A percentile compares a stretch with the other conserved stretches of the same genome.
phyloP scores from a whole-genome alignment of 2,329 filamentous ascomycete species.

The Xylaria arbuscula region DNA sequence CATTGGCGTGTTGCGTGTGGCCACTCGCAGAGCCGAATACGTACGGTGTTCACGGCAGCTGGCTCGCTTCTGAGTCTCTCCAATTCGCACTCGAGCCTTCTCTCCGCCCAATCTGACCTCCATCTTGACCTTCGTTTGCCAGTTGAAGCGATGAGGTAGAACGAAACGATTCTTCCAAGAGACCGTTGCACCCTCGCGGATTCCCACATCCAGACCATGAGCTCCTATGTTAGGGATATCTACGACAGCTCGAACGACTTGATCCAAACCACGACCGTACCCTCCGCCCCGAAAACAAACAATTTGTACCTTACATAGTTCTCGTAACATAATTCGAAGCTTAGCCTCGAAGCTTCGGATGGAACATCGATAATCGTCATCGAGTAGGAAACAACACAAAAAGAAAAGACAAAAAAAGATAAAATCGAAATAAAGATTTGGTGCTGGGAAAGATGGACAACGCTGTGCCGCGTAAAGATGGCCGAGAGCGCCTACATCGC shows the following conservation, averaged over 20 bases:
- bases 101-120: background rate
- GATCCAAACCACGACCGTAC: slow-evolving; percentile 24
- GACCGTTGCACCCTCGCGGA: slow-evolving; percentile 1
- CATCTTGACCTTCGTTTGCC: slow-evolving; percentile 5
- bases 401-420: background rate
- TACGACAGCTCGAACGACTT: slow-evolving; percentile 21
- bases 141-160: slow-evolving; percentile 27
- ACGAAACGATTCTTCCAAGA: background rate
- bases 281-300: slow-evolving; percentile 18
- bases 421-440: background rate
- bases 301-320: slow-evolving; percentile 9
- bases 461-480: slow-evolving; percentile 39
- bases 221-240: slow-evolving; percentile 11
- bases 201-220: slow-evolving; percentile 15
- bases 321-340: slow-evolving; percentile 32
- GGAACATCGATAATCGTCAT: slow-evolving; percentile 27
- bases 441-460: slow-evolving; percentile 43
- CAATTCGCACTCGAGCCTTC: slow-evolving; percentile 17
- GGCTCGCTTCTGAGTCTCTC: background rate
- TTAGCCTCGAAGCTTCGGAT: slow-evolving; percentile 30
- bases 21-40: slow-evolving; percentile 22
- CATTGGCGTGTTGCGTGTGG: slow-evolving; percentile 39
- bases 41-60: background rate
- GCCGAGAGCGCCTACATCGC: slow-evolving; percentile 49
- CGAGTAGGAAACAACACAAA: background rate